These are phyloP conservation scores for Salix arbutifolia DNA, from an alignment of 345 rosid genomes.

Conservation along the genomic window DNA sequence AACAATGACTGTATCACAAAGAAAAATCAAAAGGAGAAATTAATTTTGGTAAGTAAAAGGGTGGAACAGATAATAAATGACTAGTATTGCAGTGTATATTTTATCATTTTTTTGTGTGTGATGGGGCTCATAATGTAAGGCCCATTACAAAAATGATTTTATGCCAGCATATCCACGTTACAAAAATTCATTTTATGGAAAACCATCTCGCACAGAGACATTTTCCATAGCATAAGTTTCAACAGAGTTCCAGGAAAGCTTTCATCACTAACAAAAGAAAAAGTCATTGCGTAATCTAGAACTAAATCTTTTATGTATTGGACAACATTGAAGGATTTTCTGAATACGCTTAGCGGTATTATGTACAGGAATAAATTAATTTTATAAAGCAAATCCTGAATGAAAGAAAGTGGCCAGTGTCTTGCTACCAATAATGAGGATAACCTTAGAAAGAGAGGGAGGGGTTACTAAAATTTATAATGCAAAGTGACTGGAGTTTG, in stretches of 20 bases:
- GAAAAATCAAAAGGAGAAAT: not conserved
- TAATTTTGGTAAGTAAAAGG: not conserved
- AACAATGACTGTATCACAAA: not conserved
- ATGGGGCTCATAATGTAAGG: not conserved
- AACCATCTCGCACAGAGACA: not conserved
- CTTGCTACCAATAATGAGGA: not conserved
- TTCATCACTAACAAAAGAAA: not conserved
- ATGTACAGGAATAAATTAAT: not conserved
- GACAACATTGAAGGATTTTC: not conserved
- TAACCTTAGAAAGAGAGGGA: not conserved
- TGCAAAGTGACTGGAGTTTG: not conserved
- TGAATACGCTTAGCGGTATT: not conserved
- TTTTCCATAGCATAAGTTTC: not conserved
- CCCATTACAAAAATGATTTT: not conserved
- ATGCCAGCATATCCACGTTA: not conserved
- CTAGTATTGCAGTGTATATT: not conserved
- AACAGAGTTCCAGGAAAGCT: not conserved
- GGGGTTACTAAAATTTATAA: not conserved
- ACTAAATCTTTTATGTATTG: not conserved
- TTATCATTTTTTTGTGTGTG: not conserved
- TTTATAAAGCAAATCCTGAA: not conserved
- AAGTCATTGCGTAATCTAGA: not conserved
- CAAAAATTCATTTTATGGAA: not conserved
- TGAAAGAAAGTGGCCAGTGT: not conserved
- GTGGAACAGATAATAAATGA: not conserved